These are phyloP conservation scores for Rhizopogon vulgaris DNA, from an alignment of 768 basidiomycete species.

Conservation along the genomic window DNA sequence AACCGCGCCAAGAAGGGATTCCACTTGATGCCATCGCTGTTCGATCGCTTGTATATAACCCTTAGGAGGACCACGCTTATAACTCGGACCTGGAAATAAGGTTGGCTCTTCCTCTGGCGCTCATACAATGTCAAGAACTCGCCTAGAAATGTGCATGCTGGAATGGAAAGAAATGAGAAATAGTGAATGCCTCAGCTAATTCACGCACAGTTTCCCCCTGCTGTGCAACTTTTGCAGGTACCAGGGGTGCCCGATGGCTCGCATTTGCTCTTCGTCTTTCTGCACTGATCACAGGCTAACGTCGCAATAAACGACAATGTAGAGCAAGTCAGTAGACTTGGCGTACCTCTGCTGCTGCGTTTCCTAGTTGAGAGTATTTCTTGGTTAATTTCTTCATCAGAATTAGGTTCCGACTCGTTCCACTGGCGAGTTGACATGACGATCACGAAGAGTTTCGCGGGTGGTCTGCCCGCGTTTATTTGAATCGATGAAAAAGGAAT, in stretches of 20 bases:
- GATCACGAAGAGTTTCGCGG: slow-evolving; percentile 3
- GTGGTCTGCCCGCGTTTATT: slow-evolving; percentile 13
- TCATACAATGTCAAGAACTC: slow-evolving; percentile 1
- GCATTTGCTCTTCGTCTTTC: slow-evolving; percentile 86
- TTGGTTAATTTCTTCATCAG: slow-evolving; percentile 47
- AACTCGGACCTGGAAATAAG: slow-evolving; percentile 54
- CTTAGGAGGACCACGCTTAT: slow-evolving; percentile 80
- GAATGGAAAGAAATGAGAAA: slow-evolving; percentile 8
- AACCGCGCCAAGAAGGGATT: slow-evolving; percentile 80
- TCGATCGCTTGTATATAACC: slow-evolving; percentile 94
- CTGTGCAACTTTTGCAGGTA: slow-evolving; percentile 58
- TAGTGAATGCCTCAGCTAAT: background rate
- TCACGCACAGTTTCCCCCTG: slow-evolving; percentile 46
- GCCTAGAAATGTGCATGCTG: slow-evolving; percentile 68
- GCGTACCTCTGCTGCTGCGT: slow-evolving; percentile 56
- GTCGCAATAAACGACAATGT: background rate
- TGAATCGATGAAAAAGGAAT: slow-evolving; percentile 1
- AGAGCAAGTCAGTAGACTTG: background rate
- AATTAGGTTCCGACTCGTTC: slow-evolving; percentile 50
- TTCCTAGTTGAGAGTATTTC: slow-evolving; percentile 44
- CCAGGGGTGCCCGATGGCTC: slow-evolving; percentile 47
- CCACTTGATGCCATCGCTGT: slow-evolving; percentile 87
- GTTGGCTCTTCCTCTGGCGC: background rate
- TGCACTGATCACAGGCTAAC: slow-evolving; percentile 80
- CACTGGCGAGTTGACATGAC: slow-evolving; percentile 32